Base-by-base conservation (phyloP, 1,284 basidiomycete species). In the Xanthoconium separans region DNA sequence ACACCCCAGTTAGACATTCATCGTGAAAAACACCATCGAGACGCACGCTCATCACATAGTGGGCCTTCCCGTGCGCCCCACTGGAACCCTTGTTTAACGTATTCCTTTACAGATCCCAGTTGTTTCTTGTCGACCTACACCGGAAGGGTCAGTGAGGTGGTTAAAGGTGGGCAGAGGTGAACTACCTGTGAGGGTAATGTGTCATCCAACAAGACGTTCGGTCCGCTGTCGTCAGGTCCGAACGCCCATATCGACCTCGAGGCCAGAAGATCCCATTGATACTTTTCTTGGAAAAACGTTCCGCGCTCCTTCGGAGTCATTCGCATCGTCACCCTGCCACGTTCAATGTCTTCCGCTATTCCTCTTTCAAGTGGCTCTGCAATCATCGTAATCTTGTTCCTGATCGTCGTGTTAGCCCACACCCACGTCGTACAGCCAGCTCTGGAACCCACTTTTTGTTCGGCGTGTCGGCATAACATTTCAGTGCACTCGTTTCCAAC, bases 211-310 rank as follows among this genome's bases (percentile, higher is more conserved):
- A 99, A 74, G 53, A 97, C 83, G 72, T 99, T 99, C 3, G 97
- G 85, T 0, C 95, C 94, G 61, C 87, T 89, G 49, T 96, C 94
- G 60, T 98, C 95, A 6, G 97, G 96, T 22, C 97, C 97, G 73
- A 99, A 99, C n/a, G 95, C 94, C 97, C 97, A 99, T 75, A 99
- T 96, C 65, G 95, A 98, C 55, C 97, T 83, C 44, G 94, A 95
- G 3, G 97, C 96, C 58, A 99, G 82, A 65, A 98, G 72, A 76
- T 99, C 97, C 97, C 97, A 99, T 56, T 96, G 91, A 72, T 98
- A 98, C 70, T 94, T 95, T 66, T 92, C 87, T 73, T 97, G 87
- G 73, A 98, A 97, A 76, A 95, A 93, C 55, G 87, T 89, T 36
- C 95, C 95, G 44, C 95, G 80, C 66, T 97, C 93, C 73, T 97